Conservation (phyloP, 495 filamentous ascomycete species). For the Penicillium salamii region DNA sequence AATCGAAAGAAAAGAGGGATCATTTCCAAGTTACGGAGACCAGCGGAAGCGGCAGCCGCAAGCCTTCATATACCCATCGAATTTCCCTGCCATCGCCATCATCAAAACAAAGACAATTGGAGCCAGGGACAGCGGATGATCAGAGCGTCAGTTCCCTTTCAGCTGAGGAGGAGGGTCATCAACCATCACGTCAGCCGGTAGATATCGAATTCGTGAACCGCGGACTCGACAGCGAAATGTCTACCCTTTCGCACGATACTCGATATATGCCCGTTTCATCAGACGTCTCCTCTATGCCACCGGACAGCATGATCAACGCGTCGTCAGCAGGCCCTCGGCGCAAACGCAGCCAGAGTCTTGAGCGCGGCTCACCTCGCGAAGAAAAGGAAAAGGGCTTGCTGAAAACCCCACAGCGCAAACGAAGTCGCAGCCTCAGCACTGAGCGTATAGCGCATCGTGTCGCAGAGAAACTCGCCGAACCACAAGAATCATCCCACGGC, state of each 20-base stretch:
- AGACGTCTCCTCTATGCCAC: constrained; percentile 87
- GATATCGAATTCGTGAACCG: constrained; percentile 77
- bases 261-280: constrained; percentile 63
- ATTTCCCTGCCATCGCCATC: constrained; percentile 56
- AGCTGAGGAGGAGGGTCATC: constrained; percentile 72
- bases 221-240: constrained; percentile 57
- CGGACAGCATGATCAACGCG: constrained; percentile 83
- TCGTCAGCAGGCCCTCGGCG: constrained; percentile 46
- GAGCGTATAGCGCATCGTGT: constrained; percentile 71
- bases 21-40: constrained; percentile 81
- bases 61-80: constrained; percentile 63
- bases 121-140: constrained; percentile 46
- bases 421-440: constrained; percentile 71
- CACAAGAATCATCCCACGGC: constrained; percentile 44
- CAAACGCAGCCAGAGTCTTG: constrained; percentile 58
- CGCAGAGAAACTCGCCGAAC: constrained; percentile 61
- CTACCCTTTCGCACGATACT: constrained; percentile 55
- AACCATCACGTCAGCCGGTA: constrained; percentile 65
- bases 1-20: constrained; percentile 51
- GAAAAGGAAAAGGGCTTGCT: constrained; percentile 55
- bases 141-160: constrained; percentile 64
- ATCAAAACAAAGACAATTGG: constrained; percentile 50
- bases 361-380: constrained; percentile 43
- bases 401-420: constrained; percentile 59
- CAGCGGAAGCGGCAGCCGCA: constrained; percentile 51